Percentiles rank a stretch among this genome's conserved stretches.
phyloP scores from a whole-genome alignment of 768 basidiomycete species.

The Hericium alpestre region DNA sequence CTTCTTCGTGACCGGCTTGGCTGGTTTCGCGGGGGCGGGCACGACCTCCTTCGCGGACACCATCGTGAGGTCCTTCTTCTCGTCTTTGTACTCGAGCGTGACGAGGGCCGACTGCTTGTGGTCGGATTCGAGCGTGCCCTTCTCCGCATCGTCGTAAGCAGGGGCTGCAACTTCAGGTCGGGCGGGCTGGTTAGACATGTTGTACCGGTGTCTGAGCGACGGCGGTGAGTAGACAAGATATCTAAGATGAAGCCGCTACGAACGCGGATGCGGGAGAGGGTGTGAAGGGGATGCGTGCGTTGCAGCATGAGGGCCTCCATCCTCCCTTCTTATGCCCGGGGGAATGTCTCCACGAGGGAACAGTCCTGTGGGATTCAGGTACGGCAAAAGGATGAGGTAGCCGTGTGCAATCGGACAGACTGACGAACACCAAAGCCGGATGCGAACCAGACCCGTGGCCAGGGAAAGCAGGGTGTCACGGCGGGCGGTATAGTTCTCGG shows the following conservation, averaged over 20 bases:
- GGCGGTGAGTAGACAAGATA: neutral
- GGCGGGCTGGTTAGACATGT: constrained; percentile 14
- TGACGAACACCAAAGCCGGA: constrained; percentile 1
- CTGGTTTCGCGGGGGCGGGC: constrained; percentile 17
- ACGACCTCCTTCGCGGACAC: constrained; percentile 25
- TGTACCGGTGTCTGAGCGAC: neutral
- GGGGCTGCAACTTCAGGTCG: constrained; percentile 13
- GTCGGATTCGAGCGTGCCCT: constrained; percentile 16
- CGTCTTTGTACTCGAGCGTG: constrained; percentile 8
- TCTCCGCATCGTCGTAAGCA: constrained; percentile 21
- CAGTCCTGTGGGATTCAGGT: neutral
- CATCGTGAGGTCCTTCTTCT: constrained; percentile 21
- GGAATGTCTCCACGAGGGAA: constrained; percentile 1
- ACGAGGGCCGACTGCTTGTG: constrained; percentile 2
- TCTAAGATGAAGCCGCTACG: neutral
- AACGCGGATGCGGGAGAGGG: neutral
- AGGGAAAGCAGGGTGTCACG: neutral
- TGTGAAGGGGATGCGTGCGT: neutral
- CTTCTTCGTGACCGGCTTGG: constrained; percentile 34
- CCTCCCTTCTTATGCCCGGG: constrained; percentile 7
- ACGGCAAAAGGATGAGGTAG: constrained; percentile 1
- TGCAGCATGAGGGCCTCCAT: neutral
- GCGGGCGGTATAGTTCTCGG: constrained; percentile 2
- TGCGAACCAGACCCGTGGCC: constrained; percentile 1
- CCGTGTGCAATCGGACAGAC: neutral